These are phyloP conservation scores for Scorias spongiosa DNA, from an alignment of 2,329 filamentous ascomycete species.

Conservation along the genomic window DNA sequence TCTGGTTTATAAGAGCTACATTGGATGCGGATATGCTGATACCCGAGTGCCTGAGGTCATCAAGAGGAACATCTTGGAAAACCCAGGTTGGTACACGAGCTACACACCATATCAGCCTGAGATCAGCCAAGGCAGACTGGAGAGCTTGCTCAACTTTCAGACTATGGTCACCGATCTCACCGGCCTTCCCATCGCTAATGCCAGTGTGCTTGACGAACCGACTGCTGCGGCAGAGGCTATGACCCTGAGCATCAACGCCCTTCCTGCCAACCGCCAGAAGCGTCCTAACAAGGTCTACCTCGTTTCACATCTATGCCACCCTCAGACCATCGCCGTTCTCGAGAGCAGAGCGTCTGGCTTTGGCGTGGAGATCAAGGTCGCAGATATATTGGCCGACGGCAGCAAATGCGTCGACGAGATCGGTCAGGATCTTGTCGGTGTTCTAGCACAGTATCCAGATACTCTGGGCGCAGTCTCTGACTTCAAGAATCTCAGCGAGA, in stretches of 20 bases:
- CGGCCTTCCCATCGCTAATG: slow-evolving; percentile 74
- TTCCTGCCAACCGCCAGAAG: slow-evolving; percentile 58
- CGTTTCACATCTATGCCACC: slow-evolving; percentile 68
- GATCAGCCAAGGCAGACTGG: slow-evolving; percentile 85
- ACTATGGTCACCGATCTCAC: slow-evolving; percentile 84
- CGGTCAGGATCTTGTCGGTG: slow-evolving; percentile 71
- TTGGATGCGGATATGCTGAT: slow-evolving; percentile 77
- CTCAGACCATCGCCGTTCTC: slow-evolving; percentile 74
- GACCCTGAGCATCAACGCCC: slow-evolving; percentile 72
- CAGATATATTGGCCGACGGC: slow-evolving; percentile 53
- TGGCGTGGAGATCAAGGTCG: slow-evolving; percentile 60
- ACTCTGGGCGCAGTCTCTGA: slow-evolving; percentile 68
- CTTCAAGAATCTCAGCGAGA: slow-evolving; percentile 57
- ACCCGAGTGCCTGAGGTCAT: slow-evolving; percentile 82
- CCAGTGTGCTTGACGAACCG: slow-evolving; percentile 77
- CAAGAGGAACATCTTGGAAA: slow-evolving; percentile 82
- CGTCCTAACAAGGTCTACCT: slow-evolving; percentile 65
- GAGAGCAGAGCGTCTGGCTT: slow-evolving; percentile 81
- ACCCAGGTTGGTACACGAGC: slow-evolving; percentile 92
- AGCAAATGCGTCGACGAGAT: slow-evolving; percentile 54
- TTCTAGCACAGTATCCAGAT: slow-evolving; percentile 89
- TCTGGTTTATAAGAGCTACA: slow-evolving; percentile 50
- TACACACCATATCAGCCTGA: slow-evolving; percentile 96
- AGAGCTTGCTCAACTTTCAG: slow-evolving; percentile 91
- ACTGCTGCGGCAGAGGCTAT: slow-evolving; percentile 91